phyloP scores from a whole-genome alignment of 202 grass and related monocot species.

The Bolboschoenoplectus hybrid region DNA sequence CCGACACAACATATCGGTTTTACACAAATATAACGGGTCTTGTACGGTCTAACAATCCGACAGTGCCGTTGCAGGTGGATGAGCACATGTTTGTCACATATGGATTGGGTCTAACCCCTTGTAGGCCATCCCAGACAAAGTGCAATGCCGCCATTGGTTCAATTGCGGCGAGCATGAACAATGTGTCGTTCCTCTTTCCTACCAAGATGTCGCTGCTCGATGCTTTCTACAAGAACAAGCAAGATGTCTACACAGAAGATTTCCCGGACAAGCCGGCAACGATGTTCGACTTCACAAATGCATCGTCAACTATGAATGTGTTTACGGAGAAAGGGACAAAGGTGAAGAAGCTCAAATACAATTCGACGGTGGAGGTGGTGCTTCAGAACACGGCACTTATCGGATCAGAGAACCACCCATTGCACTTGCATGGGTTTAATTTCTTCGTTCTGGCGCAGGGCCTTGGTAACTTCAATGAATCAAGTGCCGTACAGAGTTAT shows the following conservation, averaged over 20 bases:
- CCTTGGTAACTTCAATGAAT: constrained; percentile 63
- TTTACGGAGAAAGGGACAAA: constrained; percentile 49
- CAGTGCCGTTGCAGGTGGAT: constrained; percentile 51
- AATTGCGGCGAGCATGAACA: constrained; percentile 74
- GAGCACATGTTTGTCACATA: constrained; percentile 59
- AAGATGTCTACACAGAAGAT: constrained; percentile 53
- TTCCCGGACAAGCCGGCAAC: constrained; percentile 56
- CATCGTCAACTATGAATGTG: constrained; percentile 26
- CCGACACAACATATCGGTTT: constrained; percentile 45
- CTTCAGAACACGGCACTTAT: constrained; percentile 83
- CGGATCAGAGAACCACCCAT: constrained; percentile 69
- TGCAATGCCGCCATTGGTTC: constrained; percentile 32
- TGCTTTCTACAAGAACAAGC: constrained; percentile 26
- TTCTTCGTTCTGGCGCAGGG: constrained; percentile 81
- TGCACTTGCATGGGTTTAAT: constrained; percentile 80
- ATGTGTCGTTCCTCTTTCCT: constrained; percentile 54
- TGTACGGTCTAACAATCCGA: constrained; percentile 27
- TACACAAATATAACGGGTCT: constrained; percentile 55
- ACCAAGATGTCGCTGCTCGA: constrained; percentile 45
- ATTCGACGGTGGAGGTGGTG: constrained; percentile 78
- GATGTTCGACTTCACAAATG: constrained; percentile 57
- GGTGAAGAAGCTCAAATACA: constrained; percentile 60
- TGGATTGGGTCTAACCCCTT: constrained; percentile 43
- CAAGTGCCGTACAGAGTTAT: constrained; percentile 30
- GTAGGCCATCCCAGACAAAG: constrained; percentile 36